Evolutionary conservation across 2,329 filamentous ascomycete genomes (phyloP), one percentile per base, ranked within the genome.

Genomic region (Zymoseptoria crescenta): DNA sequence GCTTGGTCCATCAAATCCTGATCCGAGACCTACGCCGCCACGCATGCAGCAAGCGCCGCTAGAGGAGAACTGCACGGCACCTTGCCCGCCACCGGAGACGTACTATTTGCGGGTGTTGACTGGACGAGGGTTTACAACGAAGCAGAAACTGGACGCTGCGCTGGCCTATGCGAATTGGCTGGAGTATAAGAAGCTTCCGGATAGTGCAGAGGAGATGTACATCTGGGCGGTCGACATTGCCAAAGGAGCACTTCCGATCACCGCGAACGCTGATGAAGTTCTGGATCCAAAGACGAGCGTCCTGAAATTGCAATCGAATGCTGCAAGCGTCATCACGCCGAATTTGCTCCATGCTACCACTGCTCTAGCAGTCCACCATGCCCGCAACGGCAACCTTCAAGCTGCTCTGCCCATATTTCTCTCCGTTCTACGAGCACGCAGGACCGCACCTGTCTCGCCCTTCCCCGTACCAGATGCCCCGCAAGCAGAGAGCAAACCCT

Each of bases 81-180:
- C 87, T 1, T 92, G 85, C 61, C 83, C 85, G 4, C 72, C 82
- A 0, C 89, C 93, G 0, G 88, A 94, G 67, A 81, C 79, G 13
- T 91, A 86, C 69, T 97, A 97, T 71, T 82, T 88, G 74, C 88
- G 88, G 69, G 85, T 96, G 54, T 75, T 96, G 56, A 90, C 86
- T 6, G 93, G 89, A 0, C 81, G 82, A 57, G 93, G 93, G 1
- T 89, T 97, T 68, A 87, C 83, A 0, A 80, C 83, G n/a, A 81
- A 84, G 58, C 91, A 97, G 73, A 86, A 85, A 68, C 79, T 96
- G 55, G 86, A 93, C 59, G 91, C 92, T 3, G 87, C 89, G 3
- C 76, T 96, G 49, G 87, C 87, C 1, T 96, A 92, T 71, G 93
- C 88, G 1, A 87, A 89, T 57, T 96, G 89, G 83, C 80, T 96